Conservation (phyloP, 768 basidiomycete species). For the Tylopilus felleus region DNA sequence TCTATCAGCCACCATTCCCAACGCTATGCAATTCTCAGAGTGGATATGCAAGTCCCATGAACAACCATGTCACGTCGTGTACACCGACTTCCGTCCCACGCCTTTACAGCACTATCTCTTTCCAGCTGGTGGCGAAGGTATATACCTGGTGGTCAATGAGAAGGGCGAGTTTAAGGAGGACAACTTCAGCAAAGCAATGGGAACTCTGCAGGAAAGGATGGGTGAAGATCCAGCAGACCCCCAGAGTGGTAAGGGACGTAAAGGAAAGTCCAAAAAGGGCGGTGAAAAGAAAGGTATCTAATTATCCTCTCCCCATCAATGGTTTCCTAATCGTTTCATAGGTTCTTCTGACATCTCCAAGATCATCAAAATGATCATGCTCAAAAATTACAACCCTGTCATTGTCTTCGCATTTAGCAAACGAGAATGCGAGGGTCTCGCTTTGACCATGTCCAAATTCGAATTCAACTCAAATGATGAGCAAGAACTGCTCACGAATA, state of each 20-base stretch:
- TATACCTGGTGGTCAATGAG: constrained; percentile 98
- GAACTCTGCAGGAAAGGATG: constrained; percentile 74
- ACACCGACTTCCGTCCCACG: constrained; percentile 98
- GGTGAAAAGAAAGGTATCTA: constrained; percentile 79
- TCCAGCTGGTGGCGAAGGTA: constrained; percentile 94
- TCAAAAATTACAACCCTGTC: constrained; percentile 95
- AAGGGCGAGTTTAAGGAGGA: constrained; percentile 96
- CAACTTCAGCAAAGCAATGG: constrained; percentile 98
- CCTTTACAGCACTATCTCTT: constrained; percentile 98
- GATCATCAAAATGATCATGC: constrained; percentile 98
- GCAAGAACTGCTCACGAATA: constrained; percentile 77
- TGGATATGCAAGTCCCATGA: constrained; percentile 98
- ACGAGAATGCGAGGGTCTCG: constrained; percentile 93
- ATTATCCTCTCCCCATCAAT: not conserved
- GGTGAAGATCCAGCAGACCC: constrained; percentile 94
- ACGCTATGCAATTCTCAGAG: constrained; percentile 98
- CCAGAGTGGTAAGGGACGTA: constrained; percentile 76
- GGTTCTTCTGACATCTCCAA: constrained; percentile 93
- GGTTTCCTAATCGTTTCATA: constrained; percentile 27
- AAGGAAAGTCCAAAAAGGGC: constrained; percentile 94
- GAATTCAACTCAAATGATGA: constrained; percentile 95
- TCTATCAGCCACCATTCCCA: constrained; percentile 97
- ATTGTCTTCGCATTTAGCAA: constrained; percentile 99
- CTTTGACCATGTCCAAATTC: constrained; percentile 88
- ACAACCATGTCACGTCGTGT: constrained; percentile 98